Base-by-base conservation (phyloP, 768 basidiomycete genomes). In the Trametes elegans region DNA sequence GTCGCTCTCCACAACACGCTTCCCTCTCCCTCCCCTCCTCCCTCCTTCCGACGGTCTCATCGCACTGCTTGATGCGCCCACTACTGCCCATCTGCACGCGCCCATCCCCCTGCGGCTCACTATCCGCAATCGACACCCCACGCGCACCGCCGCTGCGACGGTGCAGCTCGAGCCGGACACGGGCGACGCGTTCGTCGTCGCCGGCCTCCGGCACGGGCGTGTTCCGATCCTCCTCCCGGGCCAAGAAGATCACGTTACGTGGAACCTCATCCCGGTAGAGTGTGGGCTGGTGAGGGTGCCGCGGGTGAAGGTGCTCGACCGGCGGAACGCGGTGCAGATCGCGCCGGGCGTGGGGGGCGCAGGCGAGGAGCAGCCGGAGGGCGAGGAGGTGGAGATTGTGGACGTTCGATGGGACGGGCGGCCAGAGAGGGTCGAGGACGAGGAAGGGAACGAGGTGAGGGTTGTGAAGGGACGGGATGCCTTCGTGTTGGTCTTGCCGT, bases 181-280 rank as follows among this genome's bases (percentile, higher is more conserved):
- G 0, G 70, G 78, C 11, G 90, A 90, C 36, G 76, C 79, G n/a
- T 96, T 97, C 68, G 82, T 94, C 14, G 81, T 93, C 38, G 81
- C 90, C 3, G 94, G 95, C 0, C 66, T 88, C 31, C 76, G 90
- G 42, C 80, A 74, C 44, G 82, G 83, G 3, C 79, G 84, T 9
- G 60, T 92, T 8, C 85, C 90, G 2, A 71, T 87, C 40, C 72
- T 98, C n/a, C 73, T 90, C 38, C 87, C 93, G 0, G 85, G 85
- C 5, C 73, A 76, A 24, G 89, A 91, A 67, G 84, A 84, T 61
- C 76, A 68, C 54, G 47, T 92, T 19, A 70, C 71, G 9, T 93
- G 89, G 87, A 79, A 77, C 26, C 65, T 91, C 28, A 78, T 90
- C 26, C 87, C 90, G 1, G 68, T 91, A 34, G 87, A 88, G 55